Percentiles rank a stretch among this genome's conserved stretches.
Evolutionary conservation across 345 rosid genomes (phyloP).

Genomic region (Citrus cavaleriei): DNA sequence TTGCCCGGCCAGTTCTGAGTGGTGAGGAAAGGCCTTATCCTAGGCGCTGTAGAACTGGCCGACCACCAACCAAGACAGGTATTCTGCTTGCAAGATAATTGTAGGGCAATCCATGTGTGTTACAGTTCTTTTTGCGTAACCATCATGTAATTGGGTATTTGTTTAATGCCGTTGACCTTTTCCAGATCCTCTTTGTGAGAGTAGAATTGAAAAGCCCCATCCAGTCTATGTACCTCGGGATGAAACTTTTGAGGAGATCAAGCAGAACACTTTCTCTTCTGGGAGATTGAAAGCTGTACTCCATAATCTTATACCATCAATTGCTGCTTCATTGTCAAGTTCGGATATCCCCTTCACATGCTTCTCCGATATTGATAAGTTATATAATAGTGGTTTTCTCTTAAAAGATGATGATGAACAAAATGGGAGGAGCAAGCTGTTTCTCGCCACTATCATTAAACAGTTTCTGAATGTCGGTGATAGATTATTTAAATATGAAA

Average conservation of each 20-base stretch:
- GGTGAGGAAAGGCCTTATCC: constrained; percentile 79
- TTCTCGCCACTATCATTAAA: constrained; percentile 35
- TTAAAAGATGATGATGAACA: constrained; percentile 48
- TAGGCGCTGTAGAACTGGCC: constrained; percentile 86
- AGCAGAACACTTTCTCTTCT: constrained; percentile 72
- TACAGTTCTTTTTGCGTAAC: not conserved
- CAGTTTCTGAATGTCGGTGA: constrained; percentile 50
- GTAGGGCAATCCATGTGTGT: not conserved
- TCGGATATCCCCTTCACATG: constrained; percentile 80
- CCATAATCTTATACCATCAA: constrained; percentile 86
- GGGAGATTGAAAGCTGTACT: constrained; percentile 87
- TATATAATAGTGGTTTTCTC: constrained; percentile 59
- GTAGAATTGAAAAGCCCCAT: constrained; percentile 75
- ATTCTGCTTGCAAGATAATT: constrained; percentile 6
- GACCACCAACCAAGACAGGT: constrained; percentile 65
- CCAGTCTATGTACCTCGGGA: constrained; percentile 91
- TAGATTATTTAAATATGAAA: constrained; percentile 65
- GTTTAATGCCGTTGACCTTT: not conserved
- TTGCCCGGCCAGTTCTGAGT: constrained; percentile 65
- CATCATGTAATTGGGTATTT: not conserved
- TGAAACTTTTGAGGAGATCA: constrained; percentile 92
- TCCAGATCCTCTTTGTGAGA: constrained; percentile 64
- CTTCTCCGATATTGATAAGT: constrained; percentile 86
- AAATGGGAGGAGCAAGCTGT: constrained; percentile 14
- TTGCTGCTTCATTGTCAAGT: constrained; percentile 69